phyloP scores from a whole-genome alignment of 345 rosid species.

The Corchorus olitorius region DNA sequence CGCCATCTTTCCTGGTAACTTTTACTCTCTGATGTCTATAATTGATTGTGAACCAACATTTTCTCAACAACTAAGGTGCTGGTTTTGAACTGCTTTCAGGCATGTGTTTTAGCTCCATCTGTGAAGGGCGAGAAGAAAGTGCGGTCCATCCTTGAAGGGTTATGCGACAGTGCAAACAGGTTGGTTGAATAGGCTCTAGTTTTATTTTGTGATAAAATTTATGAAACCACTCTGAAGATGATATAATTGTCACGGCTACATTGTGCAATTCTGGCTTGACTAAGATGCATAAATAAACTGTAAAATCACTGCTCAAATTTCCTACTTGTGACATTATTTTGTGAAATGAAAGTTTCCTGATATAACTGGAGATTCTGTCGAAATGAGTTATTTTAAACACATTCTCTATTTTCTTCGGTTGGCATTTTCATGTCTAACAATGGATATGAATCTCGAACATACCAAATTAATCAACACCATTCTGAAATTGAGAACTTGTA shows the following conservation, averaged over 20 bases:
- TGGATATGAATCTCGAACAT: neutral
- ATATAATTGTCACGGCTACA: neutral
- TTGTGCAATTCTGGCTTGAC: neutral
- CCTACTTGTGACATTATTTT: neutral
- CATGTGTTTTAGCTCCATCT: conserved; percentile 85
- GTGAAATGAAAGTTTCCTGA: neutral
- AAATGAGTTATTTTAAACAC: neutral
- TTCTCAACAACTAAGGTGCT: conserved; percentile 16
- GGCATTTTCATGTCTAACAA: neutral
- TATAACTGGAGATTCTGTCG: neutral
- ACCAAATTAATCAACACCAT: neutral
- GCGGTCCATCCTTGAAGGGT: conserved; percentile 81
- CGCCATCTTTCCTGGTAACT: conserved; percentile 91
- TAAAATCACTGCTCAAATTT: neutral
- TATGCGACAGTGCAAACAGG: conserved; percentile 82
- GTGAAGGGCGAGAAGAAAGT: conserved; percentile 91
- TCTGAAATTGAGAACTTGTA: neutral
- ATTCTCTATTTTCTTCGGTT: neutral
- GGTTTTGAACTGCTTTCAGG: conserved; percentile 47
- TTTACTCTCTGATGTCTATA: conserved; percentile 10
- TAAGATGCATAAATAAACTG: neutral
- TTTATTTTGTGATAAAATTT: neutral
- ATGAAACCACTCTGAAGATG: neutral
- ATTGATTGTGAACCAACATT: conserved; percentile 1
- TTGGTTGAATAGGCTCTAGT: conserved; percentile 31